phyloP scores from a whole-genome alignment of 1,139 yeast genomes.

The Lodderomyces metapsilosis region DNA sequence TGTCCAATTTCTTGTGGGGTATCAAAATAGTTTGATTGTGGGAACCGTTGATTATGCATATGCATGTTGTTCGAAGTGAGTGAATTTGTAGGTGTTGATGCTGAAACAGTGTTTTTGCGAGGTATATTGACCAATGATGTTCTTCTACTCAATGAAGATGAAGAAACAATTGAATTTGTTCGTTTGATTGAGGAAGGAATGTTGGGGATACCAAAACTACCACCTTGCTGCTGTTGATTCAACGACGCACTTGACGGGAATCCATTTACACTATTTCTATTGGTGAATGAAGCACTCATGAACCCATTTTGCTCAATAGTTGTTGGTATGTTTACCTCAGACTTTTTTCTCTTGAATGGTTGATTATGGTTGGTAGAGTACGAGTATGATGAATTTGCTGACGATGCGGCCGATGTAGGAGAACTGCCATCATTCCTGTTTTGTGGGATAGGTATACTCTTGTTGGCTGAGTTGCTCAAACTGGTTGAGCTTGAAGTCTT shows the following conservation, averaged over 20 bases:
- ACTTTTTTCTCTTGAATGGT: slow-evolving; percentile 44
- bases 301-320: slow-evolving; percentile 5
- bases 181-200: slow-evolving; percentile 17
- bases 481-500: slow-evolving; percentile 27
- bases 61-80: slow-evolving; percentile 29
- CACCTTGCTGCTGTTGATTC: slow-evolving; percentile 3
- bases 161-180: slow-evolving; percentile 14
- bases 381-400: slow-evolving; percentile 11
- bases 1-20: slow-evolving; percentile 11
- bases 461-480: slow-evolving; percentile 8
- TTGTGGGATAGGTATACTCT: slow-evolving; percentile 15
- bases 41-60: slow-evolving; percentile 26
- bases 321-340: slow-evolving; percentile 26
- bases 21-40: slow-evolving; percentile 29
- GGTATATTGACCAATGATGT: slow-evolving; percentile 14
- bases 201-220: slow-evolving; percentile 4
- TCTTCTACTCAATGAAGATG: slow-evolving; percentile 22
- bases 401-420: slow-evolving; percentile 11
- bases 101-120: slow-evolving; percentile 9
- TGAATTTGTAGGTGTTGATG: slow-evolving; percentile 17
- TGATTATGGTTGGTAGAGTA: slow-evolving; percentile 22
- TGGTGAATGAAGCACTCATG: slow-evolving; percentile 7
- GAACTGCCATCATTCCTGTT: slow-evolving; percentile 13
- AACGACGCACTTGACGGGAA: slow-evolving; percentile 11
- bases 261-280: slow-evolving; percentile 10